Percentiles rank a stretch among this genome's conserved stretches.
These are phyloP conservation scores for Termitomyces sp. DNA, from an alignment of 768 basidiomycete genomes.

Conservation along the genomic window DNA sequence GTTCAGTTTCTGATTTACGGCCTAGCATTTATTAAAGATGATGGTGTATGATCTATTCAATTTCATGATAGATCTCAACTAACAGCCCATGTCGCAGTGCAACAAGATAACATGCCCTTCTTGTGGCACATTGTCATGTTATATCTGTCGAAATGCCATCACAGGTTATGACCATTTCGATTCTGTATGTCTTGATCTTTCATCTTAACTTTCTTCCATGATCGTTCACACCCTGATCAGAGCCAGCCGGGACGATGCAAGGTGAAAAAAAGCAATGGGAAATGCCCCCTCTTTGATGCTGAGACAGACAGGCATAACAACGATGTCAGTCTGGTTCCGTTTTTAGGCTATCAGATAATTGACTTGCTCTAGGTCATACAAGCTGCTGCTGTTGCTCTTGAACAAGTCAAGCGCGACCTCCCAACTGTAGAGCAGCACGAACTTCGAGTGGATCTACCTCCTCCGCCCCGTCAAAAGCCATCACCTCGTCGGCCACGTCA, in stretches of 20 bases:
- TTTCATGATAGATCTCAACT: background rate
- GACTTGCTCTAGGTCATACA: constrained; percentile 42
- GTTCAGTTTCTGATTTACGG: background rate
- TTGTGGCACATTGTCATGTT: constrained; percentile 64
- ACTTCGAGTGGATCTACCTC: constrained; percentile 51
- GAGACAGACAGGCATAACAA: constrained; percentile 7
- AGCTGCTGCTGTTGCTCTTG: constrained; percentile 52
- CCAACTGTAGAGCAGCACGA: constrained; percentile 50
- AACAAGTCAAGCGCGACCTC: constrained; percentile 45
- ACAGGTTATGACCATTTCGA: constrained; percentile 63
- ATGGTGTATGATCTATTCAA: constrained; percentile 7
- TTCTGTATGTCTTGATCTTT: background rate
- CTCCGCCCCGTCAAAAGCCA: constrained; percentile 18
- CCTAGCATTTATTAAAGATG: constrained; percentile 16
- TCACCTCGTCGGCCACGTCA: background rate
- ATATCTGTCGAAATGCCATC: constrained; percentile 65
- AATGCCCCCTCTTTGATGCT: constrained; percentile 11
- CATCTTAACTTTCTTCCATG: background rate
- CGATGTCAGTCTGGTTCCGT: constrained; percentile 5
- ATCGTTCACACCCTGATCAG: background rate
- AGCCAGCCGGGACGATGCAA: background rate
- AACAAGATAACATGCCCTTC: constrained; percentile 73
- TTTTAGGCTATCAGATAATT: background rate
- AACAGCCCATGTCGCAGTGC: constrained; percentile 40
- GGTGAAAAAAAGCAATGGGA: background rate